phyloP scores from a whole-genome alignment of 306 rosid genomes.

The Pyrus communis region DNA sequence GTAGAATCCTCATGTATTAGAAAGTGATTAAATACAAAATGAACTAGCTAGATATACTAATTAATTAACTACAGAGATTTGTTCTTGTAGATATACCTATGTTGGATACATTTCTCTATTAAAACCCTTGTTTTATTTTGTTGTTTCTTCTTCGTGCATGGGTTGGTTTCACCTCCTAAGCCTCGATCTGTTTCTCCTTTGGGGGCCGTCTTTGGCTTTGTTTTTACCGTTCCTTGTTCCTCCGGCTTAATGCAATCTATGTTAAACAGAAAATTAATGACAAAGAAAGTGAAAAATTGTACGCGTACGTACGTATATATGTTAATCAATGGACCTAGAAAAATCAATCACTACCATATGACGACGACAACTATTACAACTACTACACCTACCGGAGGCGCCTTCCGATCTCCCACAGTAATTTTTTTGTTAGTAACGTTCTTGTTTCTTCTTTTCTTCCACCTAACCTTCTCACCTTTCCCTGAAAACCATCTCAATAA shows the following conservation, averaged over 20 bases:
- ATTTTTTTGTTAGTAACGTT: background rate
- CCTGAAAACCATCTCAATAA: constrained; percentile 2
- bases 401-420: background rate
- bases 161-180: background rate
- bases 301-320: background rate
- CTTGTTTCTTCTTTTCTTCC: constrained; percentile 11
- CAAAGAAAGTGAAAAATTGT: background rate
- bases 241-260: background rate
- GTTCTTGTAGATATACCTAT: background rate
- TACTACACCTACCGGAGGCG: background rate
- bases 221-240: background rate
- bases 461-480: background rate
- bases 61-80: background rate
- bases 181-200: background rate
- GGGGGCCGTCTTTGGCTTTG: background rate
- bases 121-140: background rate
- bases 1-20: no score
- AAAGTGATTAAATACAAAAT: no score
- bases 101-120: background rate
- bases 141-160: background rate
- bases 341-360: no score
- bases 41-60: background rate
- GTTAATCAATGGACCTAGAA: background rate
- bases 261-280: background rate
- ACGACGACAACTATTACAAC: background rate